Base-by-base conservation (phyloP, 345 rosid genomes). In the Gossypium raimondii region DNA sequence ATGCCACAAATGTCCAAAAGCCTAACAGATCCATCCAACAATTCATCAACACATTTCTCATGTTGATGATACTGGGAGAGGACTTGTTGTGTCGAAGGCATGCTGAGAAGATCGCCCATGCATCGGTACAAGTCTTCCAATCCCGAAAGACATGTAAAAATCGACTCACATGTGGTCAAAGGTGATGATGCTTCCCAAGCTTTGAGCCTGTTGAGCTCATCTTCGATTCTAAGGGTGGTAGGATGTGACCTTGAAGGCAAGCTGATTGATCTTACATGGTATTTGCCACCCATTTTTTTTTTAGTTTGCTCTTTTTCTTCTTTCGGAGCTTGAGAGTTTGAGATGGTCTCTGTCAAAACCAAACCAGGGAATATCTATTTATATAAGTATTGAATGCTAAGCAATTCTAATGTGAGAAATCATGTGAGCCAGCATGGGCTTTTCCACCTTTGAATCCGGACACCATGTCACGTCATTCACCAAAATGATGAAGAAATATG, bases 231-330 rank as follows among this genome's bases (percentile, higher is more conserved):
- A 7, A 70, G 50, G 18, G 89, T 89, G 58, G 73, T 80, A 9
- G 93, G 96, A 83, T 93, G 93, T 62, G 92, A 83, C 58, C 92
- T 89, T 61, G 93, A 79, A 65, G 97, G 92, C 73, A 91, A 82
- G 78, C 97, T 93, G 25, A 86, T 80, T n/a, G 94, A 91, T 84
- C 94, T 76, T 27, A 81, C 70, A 43, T 84, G 85, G 70, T 75
- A 83, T 22, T 77, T 85, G 29, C 69, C 61, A 4, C 84, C 86
- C 88, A 87, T 56, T 9, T 20, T 56, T 80, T 20, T 20, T 66
- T 11, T 66, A 11, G 6, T 62, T 57, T 72, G 62, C 51, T 66
- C 14, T 8, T 50, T 18, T 57, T 11, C 25, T 20, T 66, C 59
- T 20, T 10, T 20, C 20, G 51, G 72, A 41, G 62, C 60, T 61